These are phyloP conservation scores for Aegilops bicornis DNA, from an alignment of 176 grass and related monocot genomes.

Conservation along the genomic window DNA sequence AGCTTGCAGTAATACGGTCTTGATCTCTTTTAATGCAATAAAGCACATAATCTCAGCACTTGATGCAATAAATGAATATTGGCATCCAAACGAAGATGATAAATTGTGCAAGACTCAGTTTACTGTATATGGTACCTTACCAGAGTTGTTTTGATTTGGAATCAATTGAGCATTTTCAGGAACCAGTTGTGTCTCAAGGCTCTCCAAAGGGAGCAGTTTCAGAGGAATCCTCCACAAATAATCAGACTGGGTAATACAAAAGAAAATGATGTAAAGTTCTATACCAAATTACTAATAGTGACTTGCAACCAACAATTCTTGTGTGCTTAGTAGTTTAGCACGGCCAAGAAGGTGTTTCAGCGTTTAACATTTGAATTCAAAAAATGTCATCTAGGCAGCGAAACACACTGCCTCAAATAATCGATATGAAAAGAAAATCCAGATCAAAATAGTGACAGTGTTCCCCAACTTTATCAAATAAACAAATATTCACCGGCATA, in stretches of 20 bases:
- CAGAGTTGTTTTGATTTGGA: too few relatives aligned
- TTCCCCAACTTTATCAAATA: too few relatives aligned
- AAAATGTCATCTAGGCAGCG: background rate
- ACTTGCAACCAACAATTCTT: background rate
- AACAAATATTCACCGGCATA: background rate
- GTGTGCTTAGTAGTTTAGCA: background rate
- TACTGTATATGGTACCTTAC: constrained; percentile 38
- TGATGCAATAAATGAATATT: background rate
- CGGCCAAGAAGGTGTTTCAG: background rate
- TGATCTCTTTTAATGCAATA: background rate
- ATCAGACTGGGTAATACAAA: constrained; percentile 57
- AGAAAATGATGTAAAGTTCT: background rate
- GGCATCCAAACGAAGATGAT: background rate
- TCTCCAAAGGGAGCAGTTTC: too few relatives aligned
- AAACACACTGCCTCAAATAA: background rate
- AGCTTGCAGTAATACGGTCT: too few relatives aligned
- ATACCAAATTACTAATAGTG: background rate
- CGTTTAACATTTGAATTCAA: background rate
- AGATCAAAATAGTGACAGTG: too few relatives aligned
- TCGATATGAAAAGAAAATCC: background rate
- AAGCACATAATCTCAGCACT: background rate
- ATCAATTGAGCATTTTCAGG: too few relatives aligned
- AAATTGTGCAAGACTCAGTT: background rate
- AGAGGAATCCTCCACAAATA: too few relatives aligned
- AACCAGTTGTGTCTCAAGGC: too few relatives aligned